Base-by-base conservation (phyloP, 495 filamentous ascomycete genomes). In the Daldinia grandis region DNA sequence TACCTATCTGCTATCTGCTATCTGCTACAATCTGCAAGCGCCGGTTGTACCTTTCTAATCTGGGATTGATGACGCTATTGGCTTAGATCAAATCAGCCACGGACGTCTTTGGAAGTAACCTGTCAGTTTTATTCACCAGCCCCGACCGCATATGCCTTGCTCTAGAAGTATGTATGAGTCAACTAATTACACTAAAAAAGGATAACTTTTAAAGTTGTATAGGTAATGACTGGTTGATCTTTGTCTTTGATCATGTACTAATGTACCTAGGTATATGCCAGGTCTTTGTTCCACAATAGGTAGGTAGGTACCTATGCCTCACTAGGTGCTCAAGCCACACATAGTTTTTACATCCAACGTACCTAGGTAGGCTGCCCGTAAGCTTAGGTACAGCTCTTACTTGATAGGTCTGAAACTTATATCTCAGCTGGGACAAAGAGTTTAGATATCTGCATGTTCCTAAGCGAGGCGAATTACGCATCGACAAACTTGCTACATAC, bases 71-170 rank as follows among this genome's bases (percentile, higher is more conserved):
- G 24, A 54, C 40, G 38, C 40, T 25, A 66, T 71, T 65, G 62
- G 68, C 50, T 55, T 33, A 65, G 30, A 66, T 49, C n/a, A 53
- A 71, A 65, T 58, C 56, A 64, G 30, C 62, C 68, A 66, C 56
- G 50, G 25, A 24, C 57, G 21, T 57, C 4, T 17, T 24, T 30
- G 40, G 50, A 62, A 62, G 56, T 49, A 51, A 57, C 49, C 61
- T 30, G 56, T 71, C 62, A 57, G 57, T 30, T 59, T 37, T 37
- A 64, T 40, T 64, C 55, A 60, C 49, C 49, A 69, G 60, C 60
- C 55, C 54, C 54, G 24, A 30, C 24, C 25, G 30, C 8, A 25
- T 2, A 28, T 15, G 5, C 25, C 10, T 27, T 10, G 25, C 14
- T 51, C 21, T 25, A 10, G 21, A 50, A 50, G 19, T 21, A 14